These are phyloP conservation scores for Fusarium sp. DNA, from an alignment of 2,329 filamentous ascomycete genomes.

Conservation along the genomic window DNA sequence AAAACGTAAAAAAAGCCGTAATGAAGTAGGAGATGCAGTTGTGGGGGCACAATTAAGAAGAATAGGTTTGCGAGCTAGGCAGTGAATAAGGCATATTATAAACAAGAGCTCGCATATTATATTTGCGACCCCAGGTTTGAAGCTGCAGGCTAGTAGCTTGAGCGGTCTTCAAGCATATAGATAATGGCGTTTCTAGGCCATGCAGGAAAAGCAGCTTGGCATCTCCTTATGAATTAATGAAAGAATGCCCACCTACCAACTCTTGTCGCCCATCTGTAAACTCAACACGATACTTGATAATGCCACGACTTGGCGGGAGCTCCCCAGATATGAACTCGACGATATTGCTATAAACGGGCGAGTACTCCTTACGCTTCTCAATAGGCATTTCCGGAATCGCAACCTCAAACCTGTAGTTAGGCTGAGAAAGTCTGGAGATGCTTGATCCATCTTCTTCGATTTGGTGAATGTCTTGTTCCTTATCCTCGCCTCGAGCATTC, in stretches of 20 bases:
- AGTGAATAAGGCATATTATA: conserved; percentile 35
- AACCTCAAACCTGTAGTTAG: conserved; percentile 44
- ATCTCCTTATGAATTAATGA: background rate
- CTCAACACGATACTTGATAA: conserved; percentile 52
- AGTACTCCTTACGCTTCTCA: conserved; percentile 47
- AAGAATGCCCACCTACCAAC: conserved; percentile 51
- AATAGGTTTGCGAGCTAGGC: conserved; percentile 10
- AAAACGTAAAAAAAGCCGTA: background rate
- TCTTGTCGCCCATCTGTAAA: conserved; percentile 59
- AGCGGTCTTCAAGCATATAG: background rate
- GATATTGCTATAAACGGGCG: conserved; percentile 48
- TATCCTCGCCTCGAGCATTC: background rate
- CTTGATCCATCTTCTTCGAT: background rate
- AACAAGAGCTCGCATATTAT: conserved; percentile 11
- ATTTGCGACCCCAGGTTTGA: background rate
- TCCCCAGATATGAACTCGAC: conserved; percentile 52
- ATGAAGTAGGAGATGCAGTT: conserved; percentile 7
- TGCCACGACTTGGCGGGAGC: conserved; percentile 37
- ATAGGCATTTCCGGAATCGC: conserved; percentile 43
- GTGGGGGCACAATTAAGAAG: conserved; percentile 26
- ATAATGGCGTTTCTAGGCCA: background rate
- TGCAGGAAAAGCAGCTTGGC: background rate
- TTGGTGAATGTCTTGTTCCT: background rate
- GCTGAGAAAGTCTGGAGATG: background rate
- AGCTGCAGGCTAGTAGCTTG: conserved; percentile 1